Evolutionary conservation across 495 filamentous ascomycete genomes (phyloP).

Genomic region (Penicillium egyptiacum): DNA sequence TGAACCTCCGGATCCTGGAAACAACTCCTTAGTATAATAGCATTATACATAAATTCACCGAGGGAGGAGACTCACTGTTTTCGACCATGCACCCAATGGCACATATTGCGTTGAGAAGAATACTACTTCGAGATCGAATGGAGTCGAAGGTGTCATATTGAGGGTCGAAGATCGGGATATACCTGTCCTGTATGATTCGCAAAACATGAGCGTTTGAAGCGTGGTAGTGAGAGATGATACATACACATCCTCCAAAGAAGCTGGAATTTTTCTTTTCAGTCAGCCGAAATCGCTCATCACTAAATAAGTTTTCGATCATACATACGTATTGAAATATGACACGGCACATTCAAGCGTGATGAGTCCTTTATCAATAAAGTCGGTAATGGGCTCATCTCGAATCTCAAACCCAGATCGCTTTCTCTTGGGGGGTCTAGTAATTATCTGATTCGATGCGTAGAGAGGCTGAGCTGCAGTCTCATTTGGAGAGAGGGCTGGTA

Average conservation of each 20-base stretch:
- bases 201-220: constrained; percentile 4
- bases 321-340: constrained; percentile 38
- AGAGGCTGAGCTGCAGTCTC: constrained; percentile 9
- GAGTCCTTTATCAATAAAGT: constrained; percentile 40
- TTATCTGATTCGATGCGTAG: constrained; percentile 3
- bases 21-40: not conserved
- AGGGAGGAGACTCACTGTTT: constrained; percentile 22
- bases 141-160: constrained; percentile 43
- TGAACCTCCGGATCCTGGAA: constrained; percentile 32
- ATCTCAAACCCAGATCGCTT: constrained; percentile 41
- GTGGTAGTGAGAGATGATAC: constrained; percentile 1
- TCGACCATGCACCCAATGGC: constrained; percentile 49
- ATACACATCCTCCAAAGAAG: constrained; percentile 49
- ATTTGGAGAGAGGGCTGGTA: constrained; percentile 17
- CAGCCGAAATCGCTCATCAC: not conserved
- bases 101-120: constrained; percentile 50
- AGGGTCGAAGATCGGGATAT: constrained; percentile 48
- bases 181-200: constrained; percentile 36
- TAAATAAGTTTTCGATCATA: not conserved
- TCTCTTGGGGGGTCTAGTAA: constrained; percentile 19
- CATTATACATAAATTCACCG: not conserved
- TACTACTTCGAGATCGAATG: constrained; percentile 41
- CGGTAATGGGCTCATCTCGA: constrained; percentile 34
- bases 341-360: constrained; percentile 36
- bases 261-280: constrained; percentile 13